Evolutionary conservation across 2,329 filamentous ascomycete species (phyloP), one percentile per base, ranked within the genome.

Genomic region (Sporothrix curviconia): DNA sequence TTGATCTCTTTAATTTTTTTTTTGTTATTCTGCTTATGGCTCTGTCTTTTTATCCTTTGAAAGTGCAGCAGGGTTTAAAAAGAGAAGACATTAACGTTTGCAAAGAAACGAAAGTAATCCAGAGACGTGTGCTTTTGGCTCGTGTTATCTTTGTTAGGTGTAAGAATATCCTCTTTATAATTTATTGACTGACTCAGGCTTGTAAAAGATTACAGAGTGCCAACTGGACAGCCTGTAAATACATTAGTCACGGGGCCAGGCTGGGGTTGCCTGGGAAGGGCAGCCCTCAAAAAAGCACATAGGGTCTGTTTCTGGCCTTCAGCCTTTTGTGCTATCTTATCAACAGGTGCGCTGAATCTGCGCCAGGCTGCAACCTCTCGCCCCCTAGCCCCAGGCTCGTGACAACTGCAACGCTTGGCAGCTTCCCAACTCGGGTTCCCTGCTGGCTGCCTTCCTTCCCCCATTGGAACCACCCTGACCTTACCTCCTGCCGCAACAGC

Each of bases 381-480:
- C 6, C 6, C 15, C 42, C 42, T 22, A 57, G 49, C 42, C 34
- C 28, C n/a, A 39, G 49, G 51, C 55, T 56, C 58, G 59, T 58
- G 59, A 56, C 60, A 62, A 61, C 42, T 61, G 60, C 60, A 62
- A 60, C 60, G 56, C 60, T n/a, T 62, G 60, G 60, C 60, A 62
- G 60, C 58, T 57, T 59, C 50, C 55, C 19, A 25, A 3, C 24
- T 32, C 17, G 14, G 19, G 25, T 40, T 4, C 28, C 9, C n/a
- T 19, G 4, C 34, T 50, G 15, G 24, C 28, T 53, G 39, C 28
- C 39, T 34, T 42, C 17, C n/a, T n/a, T n/a, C n/a, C n/a, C 39
- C 51, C 39, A 19, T 40, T 40, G 37, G 19, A 40, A n/a, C n/a
- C n/a, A n/a, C n/a, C n/a, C n/a, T n/a, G n/a, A n/a, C n/a, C n/a